Percentiles rank a stretch among this genome's conserved stretches.
phyloP scores from a whole-genome alignment of 2,329 filamentous ascomycete genomes.

The Rhexocercosporidium sp. region DNA sequence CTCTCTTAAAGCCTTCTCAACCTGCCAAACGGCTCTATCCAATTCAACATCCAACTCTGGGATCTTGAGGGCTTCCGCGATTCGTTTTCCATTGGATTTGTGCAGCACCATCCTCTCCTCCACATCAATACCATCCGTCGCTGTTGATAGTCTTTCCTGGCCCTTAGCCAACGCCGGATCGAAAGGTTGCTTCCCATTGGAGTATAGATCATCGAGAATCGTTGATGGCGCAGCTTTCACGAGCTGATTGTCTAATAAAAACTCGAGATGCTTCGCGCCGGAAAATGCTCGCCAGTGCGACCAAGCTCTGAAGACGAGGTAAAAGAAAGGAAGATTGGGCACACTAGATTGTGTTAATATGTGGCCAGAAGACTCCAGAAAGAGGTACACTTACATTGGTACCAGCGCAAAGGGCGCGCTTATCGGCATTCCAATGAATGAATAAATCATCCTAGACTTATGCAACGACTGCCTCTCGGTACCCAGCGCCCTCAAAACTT shows the following conservation, averaged over 20 bases:
- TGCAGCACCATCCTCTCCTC: conserved; percentile 52
- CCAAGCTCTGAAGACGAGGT: conserved; percentile 88
- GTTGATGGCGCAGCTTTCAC: conserved; percentile 69
- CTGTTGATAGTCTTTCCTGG: conserved; percentile 18
- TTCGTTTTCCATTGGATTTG: conserved; percentile 58
- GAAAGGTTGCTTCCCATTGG: conserved; percentile 34
- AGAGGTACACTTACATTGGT: conserved; percentile 73
- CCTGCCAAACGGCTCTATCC: conserved; percentile 77
- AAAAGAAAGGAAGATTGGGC: conserved; percentile 97
- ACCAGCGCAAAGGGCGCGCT: conserved; percentile 82
- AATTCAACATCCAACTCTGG: conserved; percentile 75
- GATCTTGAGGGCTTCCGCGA: conserved; percentile 67
- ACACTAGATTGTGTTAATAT: conserved; percentile 57
- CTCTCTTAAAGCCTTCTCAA: conserved; percentile 51
- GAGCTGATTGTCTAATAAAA: conserved; percentile 76
- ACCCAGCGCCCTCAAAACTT: conserved; percentile 72
- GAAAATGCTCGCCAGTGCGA: conserved; percentile 87
- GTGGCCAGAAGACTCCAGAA: not conserved
- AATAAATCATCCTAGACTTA: conserved; percentile 78
- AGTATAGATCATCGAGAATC: conserved; percentile 77
- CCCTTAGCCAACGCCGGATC: conserved; percentile 2
- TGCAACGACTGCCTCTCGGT: conserved; percentile 83
- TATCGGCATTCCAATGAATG: conserved; percentile 81
- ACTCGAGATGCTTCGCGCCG: conserved; percentile 84
- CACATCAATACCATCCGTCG: conserved; percentile 28